A percentile compares a stretch with the other conserved stretches of the same genome.
Conservation (phyloP, 139 green algal genomes). For the Chlamydomonas incerta region DNA sequence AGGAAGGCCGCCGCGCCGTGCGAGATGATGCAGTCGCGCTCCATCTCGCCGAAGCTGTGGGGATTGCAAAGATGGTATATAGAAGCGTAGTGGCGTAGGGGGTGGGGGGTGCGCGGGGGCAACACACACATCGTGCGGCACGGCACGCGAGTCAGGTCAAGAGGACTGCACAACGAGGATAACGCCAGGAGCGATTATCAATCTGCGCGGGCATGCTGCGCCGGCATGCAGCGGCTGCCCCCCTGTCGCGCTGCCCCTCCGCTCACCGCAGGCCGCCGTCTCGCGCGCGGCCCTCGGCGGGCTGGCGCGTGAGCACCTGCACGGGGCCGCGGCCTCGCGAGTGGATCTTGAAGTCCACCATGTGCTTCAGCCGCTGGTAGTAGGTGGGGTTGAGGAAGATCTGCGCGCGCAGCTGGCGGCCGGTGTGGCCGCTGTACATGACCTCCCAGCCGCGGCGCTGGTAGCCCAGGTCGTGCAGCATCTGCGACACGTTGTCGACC, state of each 20-base stretch:
- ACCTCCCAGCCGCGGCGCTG: conserved; percentile 91
- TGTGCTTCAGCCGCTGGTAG: conserved; percentile 99
- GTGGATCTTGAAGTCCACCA: conserved; percentile 99
- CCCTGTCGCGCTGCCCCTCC: background rate
- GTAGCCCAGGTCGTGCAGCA: conserved; percentile 86
- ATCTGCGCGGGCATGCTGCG: too few relatives aligned
- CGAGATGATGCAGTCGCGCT: conserved; percentile 95
- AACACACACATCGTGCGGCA: too few relatives aligned
- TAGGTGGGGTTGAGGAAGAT: conserved; percentile 99
- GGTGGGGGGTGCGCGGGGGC: too few relatives aligned
- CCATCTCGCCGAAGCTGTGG: conserved; percentile 41
- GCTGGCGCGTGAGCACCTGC: conserved; percentile 97
- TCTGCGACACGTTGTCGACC: conserved; percentile 93
- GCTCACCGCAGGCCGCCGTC: conserved; percentile 92
- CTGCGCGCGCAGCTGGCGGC: conserved; percentile 65
- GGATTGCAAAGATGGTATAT: too few relatives aligned
- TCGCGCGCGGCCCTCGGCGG: conserved; percentile 93
- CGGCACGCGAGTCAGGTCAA: too few relatives aligned
- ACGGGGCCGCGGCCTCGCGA: conserved; percentile 85
- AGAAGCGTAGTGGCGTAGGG: too few relatives aligned
- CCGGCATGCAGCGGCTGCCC: too few relatives aligned
- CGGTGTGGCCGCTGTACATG: conserved; percentile 97
- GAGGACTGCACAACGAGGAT: too few relatives aligned
- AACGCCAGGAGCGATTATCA: too few relatives aligned
- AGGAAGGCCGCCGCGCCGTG: conserved; percentile 88